These are phyloP conservation scores for Aspergillus sp. DNA, from an alignment of 2,329 filamentous ascomycete species.

Conservation along the genomic window DNA sequence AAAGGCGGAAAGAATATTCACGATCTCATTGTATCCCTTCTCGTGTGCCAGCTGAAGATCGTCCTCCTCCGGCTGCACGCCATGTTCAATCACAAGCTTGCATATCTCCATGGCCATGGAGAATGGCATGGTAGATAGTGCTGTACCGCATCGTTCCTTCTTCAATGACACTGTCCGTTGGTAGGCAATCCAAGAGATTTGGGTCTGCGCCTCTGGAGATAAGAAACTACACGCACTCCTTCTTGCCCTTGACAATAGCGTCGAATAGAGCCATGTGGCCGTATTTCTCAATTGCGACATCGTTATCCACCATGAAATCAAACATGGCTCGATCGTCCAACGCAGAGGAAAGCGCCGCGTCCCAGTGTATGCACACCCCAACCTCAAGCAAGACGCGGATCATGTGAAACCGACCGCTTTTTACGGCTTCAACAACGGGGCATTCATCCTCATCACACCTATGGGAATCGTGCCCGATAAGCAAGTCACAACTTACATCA, in stretches of 20 bases:
- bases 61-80: neutral
- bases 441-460: neutral
- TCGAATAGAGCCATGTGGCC: conserved; percentile 1
- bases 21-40: conserved; percentile 1
- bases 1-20: conserved; percentile 1
- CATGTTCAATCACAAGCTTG: neutral
- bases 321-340: neutral
- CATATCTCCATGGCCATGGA: neutral
- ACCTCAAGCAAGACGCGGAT: neutral
- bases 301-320: neutral
- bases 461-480: neutral
- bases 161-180: neutral
- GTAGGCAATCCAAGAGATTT: neutral
- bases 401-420: neutral
- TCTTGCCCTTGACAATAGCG: neutral
- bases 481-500: neutral
- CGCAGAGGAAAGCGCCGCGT: neutral
- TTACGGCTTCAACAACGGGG: neutral
- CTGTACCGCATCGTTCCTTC: neutral
- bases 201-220: conserved; percentile 3
- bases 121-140: neutral
- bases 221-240: conserved; percentile 4
- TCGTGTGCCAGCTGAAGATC: neutral
- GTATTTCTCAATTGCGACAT: neutral
- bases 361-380: neutral